phyloP scores from a whole-genome alignment of 1,284 basidiomycete species.

The Butyriboletus appendiculatus region DNA sequence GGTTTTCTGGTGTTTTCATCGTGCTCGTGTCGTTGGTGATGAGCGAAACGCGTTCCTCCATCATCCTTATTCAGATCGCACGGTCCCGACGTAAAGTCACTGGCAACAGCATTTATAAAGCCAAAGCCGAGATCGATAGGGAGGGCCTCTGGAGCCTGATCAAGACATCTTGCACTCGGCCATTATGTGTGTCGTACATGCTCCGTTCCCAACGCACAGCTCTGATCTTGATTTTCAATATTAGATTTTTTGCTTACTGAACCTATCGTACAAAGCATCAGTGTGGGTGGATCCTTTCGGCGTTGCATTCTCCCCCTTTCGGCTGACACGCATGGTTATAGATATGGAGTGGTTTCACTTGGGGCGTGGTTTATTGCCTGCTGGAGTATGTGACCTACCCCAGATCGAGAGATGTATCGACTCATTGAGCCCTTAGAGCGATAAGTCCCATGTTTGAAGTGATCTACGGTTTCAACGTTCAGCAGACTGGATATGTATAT shows the following conservation, averaged over 20 bases:
- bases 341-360: conserved; percentile 77
- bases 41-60: conserved; percentile 63
- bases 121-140: conserved; percentile 64
- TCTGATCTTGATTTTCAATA: background rate
- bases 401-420: background rate
- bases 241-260: conserved; percentile 70
- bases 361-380: conserved; percentile 76
- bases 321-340: conserved; percentile 27
- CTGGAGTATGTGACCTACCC: conserved; percentile 49
- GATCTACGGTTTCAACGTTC: conserved; percentile 67
- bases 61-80: conserved; percentile 62
- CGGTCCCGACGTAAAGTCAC: conserved; percentile 61
- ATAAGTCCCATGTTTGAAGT: conserved; percentile 59
- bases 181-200: conserved; percentile 52
- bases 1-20: conserved; percentile 47
- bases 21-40: conserved; percentile 50
- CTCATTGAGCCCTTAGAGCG: conserved; percentile 42
- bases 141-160: conserved; percentile 57
- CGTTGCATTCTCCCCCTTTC: background rate
- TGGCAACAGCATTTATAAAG: conserved; percentile 59
- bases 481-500: conserved; percentile 65
- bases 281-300: conserved; percentile 45
- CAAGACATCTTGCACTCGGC: conserved; percentile 66
- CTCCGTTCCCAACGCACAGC: background rate
- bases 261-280: conserved; percentile 74